Percentiles rank a stretch among this genome's conserved stretches.
Conservation (phyloP, 2,329 filamentous ascomycete species). For the Xylariaceae sp. region DNA sequence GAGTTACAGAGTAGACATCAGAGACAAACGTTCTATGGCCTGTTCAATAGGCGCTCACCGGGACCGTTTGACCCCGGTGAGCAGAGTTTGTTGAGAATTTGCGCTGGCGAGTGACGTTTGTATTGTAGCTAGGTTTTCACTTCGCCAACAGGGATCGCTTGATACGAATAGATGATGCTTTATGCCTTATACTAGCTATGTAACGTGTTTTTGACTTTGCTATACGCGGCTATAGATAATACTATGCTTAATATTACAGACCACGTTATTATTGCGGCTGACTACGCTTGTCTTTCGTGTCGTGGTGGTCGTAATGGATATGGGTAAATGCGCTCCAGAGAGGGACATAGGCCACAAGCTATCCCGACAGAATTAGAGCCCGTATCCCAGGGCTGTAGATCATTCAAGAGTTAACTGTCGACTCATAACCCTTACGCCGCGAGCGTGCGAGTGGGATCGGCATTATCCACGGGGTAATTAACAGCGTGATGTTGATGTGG, state of each 20-base stretch:
- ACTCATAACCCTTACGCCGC: background rate
- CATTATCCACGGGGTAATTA: too few relatives aligned
- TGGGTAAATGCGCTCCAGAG: background rate
- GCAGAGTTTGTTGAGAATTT: background rate
- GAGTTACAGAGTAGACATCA: constrained; percentile 27
- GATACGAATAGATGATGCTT: background rate
- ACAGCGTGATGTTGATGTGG: background rate
- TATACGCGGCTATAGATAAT: constrained; percentile 9
- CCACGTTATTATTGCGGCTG: background rate
- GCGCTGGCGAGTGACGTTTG: constrained; percentile 18
- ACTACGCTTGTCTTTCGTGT: background rate
- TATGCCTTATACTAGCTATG: background rate
- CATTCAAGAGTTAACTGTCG: background rate
- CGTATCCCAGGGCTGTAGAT: background rate
- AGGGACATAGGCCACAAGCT: background rate
- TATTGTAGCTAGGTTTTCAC: constrained; percentile 15
- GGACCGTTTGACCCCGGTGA: constrained; percentile 17
- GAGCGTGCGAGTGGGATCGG: too few relatives aligned
- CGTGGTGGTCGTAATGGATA: too few relatives aligned
- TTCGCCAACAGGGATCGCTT: background rate
- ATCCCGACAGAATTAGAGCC: background rate
- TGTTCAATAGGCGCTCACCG: constrained; percentile 18
- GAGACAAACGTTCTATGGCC: background rate
- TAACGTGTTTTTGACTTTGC: background rate
- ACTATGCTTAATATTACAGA: background rate